A percentile compares a stretch with the other conserved stretches of the same genome.
phyloP scores from a whole-genome alignment of 2,329 filamentous ascomycete genomes.

The Polychaeton citri region DNA sequence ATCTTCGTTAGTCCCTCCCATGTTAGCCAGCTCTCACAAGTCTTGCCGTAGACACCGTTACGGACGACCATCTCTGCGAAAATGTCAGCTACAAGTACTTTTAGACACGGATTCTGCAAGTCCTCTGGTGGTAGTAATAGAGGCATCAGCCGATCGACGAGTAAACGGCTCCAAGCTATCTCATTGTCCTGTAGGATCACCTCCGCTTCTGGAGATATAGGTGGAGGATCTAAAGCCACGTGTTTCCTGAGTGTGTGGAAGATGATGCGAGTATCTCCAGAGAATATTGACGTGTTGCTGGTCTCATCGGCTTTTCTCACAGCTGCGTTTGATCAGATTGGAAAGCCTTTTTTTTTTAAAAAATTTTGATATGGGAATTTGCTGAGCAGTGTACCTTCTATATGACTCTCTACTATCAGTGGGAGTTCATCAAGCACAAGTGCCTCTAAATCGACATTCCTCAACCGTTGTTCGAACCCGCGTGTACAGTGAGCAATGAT shows the following conservation, averaged over 20 bases:
- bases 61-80: conserved; percentile 82
- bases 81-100: conserved; percentile 72
- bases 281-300: background rate
- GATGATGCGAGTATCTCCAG: conserved; percentile 20
- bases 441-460: conserved; percentile 69
- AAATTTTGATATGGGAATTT: background rate
- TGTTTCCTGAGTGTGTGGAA: conserved; percentile 79
- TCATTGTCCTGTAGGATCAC: conserved; percentile 61
- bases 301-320: conserved; percentile 7
- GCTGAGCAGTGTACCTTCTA: conserved; percentile 47
- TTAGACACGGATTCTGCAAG: conserved; percentile 73
- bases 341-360: conserved; percentile 11
- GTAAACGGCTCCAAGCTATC: conserved; percentile 67
- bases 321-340: too few relatives aligned
- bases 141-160: conserved; percentile 71
- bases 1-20: conserved; percentile 73
- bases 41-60: conserved; percentile 64
- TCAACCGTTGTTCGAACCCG: conserved; percentile 71
- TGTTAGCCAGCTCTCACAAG: conserved; percentile 77
- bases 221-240: conserved; percentile 67
- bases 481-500: conserved; percentile 86
- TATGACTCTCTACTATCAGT: conserved; percentile 64
- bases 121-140: conserved; percentile 86
- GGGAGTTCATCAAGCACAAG: conserved; percentile 81
- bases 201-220: conserved; percentile 33